A percentile compares a stretch with the other conserved stretches of the same genome.
Evolutionary conservation across 2,329 filamentous ascomycete species (phyloP).

Genomic region (Paecilomyces dactylethromorphus): DNA sequence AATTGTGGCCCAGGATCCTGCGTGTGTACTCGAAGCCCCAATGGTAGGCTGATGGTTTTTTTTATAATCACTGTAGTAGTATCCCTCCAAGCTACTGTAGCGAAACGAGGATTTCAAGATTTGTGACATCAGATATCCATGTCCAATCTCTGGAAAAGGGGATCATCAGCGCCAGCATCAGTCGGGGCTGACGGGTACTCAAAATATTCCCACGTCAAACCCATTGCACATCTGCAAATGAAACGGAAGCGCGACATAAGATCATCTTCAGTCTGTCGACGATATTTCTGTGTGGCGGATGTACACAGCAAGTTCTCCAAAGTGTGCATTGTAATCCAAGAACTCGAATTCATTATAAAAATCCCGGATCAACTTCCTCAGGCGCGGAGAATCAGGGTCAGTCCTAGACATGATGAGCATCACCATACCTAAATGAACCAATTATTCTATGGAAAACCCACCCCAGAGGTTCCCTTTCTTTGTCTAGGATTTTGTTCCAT

Average conservation of each 20-base stretch:
- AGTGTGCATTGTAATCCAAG: neutral
- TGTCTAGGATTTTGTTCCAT: constrained; percentile 6
- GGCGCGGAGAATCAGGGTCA: constrained; percentile 1
- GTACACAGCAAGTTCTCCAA: constrained; percentile 2
- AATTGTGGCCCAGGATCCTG: neutral
- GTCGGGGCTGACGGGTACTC: too few relatives aligned
- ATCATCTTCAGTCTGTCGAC: neutral
- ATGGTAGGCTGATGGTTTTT: neutral
- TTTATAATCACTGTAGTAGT: too few relatives aligned
- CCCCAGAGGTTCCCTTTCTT: neutral
- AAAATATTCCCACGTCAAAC: neutral
- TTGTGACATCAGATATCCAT: too few relatives aligned
- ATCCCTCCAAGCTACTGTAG: too few relatives aligned
- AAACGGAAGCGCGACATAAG: neutral
- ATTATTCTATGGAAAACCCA: neutral
- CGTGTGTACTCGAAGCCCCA: neutral
- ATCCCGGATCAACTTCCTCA: constrained; percentile 1
- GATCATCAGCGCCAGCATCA: too few relatives aligned
- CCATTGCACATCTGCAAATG: neutral
- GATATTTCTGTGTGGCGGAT: constrained; percentile 55
- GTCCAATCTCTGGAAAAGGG: too few relatives aligned
- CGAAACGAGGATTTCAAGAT: too few relatives aligned
- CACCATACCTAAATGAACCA: neutral
- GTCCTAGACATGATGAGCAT: neutral
- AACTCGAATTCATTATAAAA: constrained; percentile 4